Base-by-base conservation (phyloP, 2,329 filamentous ascomycete species). In the Cordyceps cateniannulata region DNA sequence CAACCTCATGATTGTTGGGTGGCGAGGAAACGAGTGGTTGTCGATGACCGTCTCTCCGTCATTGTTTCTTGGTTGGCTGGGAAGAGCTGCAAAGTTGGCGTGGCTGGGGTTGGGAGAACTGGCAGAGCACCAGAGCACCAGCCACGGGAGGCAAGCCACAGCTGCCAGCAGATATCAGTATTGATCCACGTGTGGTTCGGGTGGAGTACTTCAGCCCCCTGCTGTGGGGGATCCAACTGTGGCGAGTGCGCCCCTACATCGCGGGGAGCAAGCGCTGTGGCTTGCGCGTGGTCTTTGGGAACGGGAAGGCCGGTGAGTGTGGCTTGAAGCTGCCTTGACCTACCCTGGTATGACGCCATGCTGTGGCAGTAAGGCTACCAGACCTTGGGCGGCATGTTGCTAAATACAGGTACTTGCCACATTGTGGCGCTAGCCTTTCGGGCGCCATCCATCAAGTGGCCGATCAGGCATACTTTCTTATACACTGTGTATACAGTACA, bases 381-480 rank as follows among this genome's bases (percentile, higher is more conserved):
- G 16, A 8, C 18, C 18, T 16, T 42, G 16, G 18, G 32, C 10
- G 32, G 32, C 32, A 12, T 9, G 32, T 35, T 35, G 32, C 32
- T 35, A 35, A 35, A 14, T 14, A 35, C 10, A 35, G 32, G 20
- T 10, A 45, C 40, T 3, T n/a, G 29, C 42, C n/a, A 49, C 55
- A 32, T 24, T 50, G 55, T 58, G 55, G 55, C 45, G 55, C 55
- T 22, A 49, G 32, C 18, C 45, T 58, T 50, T 58, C 22, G 25
- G 53, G 40, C 35, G 24, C 51, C 50, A n/a, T 42, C 16, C 10
- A 14, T 42, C 20, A n/a, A 3, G 22, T 20, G 47, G 32, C 22
- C 12, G 24, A 58, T 40, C 44, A 57, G 54, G 54, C 54, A 57
- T 38, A 49, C 53, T 55, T 45, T 38, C 42, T 38, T 35, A n/a